Evolutionary conservation across 495 filamentous ascomycete species (phyloP), one percentile per base, ranked within the genome.

Genomic region (Cercophora newfieldiana): DNA sequence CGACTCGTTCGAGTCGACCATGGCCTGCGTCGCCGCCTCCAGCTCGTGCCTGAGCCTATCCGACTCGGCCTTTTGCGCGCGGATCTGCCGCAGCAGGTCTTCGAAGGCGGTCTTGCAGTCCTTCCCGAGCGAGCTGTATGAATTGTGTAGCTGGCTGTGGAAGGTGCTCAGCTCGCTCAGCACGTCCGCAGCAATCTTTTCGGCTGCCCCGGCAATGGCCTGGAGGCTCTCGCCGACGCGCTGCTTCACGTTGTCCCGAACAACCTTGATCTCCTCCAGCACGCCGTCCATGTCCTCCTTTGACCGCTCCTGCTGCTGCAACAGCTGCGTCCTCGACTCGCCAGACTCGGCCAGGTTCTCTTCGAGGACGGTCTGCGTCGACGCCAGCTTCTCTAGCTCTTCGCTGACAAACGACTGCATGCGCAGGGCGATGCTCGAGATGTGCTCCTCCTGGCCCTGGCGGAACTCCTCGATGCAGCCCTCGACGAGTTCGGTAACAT

Each of bases 21-120:
- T 84, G 58, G 83, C 80, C 7, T 84, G 78, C 63, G 88, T 89
- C 7, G 95, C 90, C 21, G 78, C 78, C 61, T 88, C 82, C 3
- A 97, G 80, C 67, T 96, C 86, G 22, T 82, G 77, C 31, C 91
- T 82, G 10, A 98, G 81, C 37, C 80, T 78, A 68, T 93, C 84
- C 18, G 90, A 90, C 68, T 97, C 93, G 1, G 81, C 79, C 74
- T 89, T 91, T 74, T 99, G 95, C n/a, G 86, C 79, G 37, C 87
- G 83, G 24, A 96, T 79, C 53, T 91, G 88, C 53, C 82, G 85
- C 31, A 91, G 78, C 62, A 97, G 81, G 10, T 89, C 87, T 56
- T 96, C 92, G 60, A 98, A 97, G 48, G 94, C 86, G n/a, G 75
- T 77, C 70, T 94, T 94, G 79, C 97, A 91, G 67, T 97, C 92